Evolutionary conservation across 2,329 filamentous ascomycete species (phyloP).

Genomic region (Nothophoma quercina): DNA sequence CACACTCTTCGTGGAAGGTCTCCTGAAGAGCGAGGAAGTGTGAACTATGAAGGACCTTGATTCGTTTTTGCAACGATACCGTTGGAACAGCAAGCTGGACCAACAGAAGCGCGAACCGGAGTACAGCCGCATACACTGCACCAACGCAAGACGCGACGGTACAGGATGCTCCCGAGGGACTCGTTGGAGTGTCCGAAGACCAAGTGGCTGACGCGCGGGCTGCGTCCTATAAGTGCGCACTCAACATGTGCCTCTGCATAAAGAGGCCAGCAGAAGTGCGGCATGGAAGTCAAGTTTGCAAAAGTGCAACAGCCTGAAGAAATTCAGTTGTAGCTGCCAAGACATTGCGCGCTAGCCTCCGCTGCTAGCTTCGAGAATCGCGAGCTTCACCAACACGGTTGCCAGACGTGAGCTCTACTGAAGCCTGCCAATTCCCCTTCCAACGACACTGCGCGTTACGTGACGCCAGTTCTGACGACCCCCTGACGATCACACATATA

Average conservation of each 20-base stretch:
- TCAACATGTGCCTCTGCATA: slow-evolving; percentile 2
- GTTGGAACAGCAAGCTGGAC: slow-evolving; percentile 21
- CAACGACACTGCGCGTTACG: background rate
- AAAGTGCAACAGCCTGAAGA: slow-evolving; percentile 7
- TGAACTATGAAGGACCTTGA: slow-evolving; percentile 64
- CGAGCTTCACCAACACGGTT: slow-evolving; percentile 23
- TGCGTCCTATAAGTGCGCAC: slow-evolving; percentile 24
- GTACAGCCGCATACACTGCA: slow-evolving; percentile 52
- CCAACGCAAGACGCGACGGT: slow-evolving; percentile 58
- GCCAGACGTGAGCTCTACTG: slow-evolving; percentile 3
- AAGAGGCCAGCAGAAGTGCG: slow-evolving; percentile 3
- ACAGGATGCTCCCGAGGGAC: slow-evolving; percentile 56
- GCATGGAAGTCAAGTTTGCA: background rate
- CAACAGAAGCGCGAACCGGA: slow-evolving; percentile 44
- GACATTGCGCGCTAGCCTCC: slow-evolving; percentile 26
- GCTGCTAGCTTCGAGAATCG: slow-evolving; percentile 25
- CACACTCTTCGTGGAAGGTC: slow-evolving; percentile 56
- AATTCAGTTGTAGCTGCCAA: slow-evolving; percentile 24
- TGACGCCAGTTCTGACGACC: slow-evolving; percentile 1
- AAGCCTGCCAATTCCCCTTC: background rate
- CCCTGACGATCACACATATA: background rate
- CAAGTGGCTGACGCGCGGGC: slow-evolving; percentile 56
- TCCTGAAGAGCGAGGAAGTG: slow-evolving; percentile 57
- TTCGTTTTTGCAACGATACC: slow-evolving; percentile 56
- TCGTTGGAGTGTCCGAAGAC: slow-evolving; percentile 53